Evolutionary conservation across 2,329 filamentous ascomycete species (phyloP).

Genomic region (Camptophora hylomeconis): DNA sequence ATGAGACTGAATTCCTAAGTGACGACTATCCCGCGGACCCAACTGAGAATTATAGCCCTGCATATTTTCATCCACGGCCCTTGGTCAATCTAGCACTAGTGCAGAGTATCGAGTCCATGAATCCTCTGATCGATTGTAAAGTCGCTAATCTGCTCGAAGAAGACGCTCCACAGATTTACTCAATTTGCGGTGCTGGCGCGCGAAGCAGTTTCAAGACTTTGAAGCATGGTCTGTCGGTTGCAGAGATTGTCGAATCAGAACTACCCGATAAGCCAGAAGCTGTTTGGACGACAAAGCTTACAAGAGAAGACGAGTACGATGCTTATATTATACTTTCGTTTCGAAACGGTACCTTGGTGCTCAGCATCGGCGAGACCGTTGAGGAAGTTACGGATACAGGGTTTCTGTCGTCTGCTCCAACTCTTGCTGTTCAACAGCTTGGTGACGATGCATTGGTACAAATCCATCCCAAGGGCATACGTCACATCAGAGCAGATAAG

Average conservation of each 20-base stretch:
- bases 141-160: slow-evolving; percentile 70
- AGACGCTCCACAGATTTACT: slow-evolving; percentile 92
- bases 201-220: slow-evolving; percentile 82
- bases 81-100: slow-evolving; percentile 74
- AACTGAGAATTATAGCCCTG: slow-evolving; percentile 55
- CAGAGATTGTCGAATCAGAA: slow-evolving; percentile 90
- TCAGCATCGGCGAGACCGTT: slow-evolving; percentile 93
- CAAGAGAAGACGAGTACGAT: slow-evolving; percentile 69
- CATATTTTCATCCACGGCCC: slow-evolving; percentile 72
- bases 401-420: slow-evolving; percentile 78
- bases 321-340: slow-evolving; percentile 94
- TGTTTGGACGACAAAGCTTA: slow-evolving; percentile 91
- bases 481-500: slow-evolving; percentile 66
- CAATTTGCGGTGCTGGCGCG: slow-evolving; percentile 76
- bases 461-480: slow-evolving; percentile 90
- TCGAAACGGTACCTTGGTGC: slow-evolving; percentile 73
- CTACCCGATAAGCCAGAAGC: slow-evolving; percentile 76
- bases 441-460: slow-evolving; percentile 88
- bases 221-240: slow-evolving; percentile 84
- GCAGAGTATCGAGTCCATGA: slow-evolving; percentile 76
- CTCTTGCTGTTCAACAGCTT: slow-evolving; percentile 82
- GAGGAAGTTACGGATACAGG: slow-evolving; percentile 91
- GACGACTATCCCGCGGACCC: slow-evolving; percentile 70
- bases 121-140: slow-evolving; percentile 82
- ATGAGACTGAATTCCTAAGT: slow-evolving; percentile 75